Base-by-base conservation (phyloP, 805 yeast species). In the Candida yuanshanica region DNA sequence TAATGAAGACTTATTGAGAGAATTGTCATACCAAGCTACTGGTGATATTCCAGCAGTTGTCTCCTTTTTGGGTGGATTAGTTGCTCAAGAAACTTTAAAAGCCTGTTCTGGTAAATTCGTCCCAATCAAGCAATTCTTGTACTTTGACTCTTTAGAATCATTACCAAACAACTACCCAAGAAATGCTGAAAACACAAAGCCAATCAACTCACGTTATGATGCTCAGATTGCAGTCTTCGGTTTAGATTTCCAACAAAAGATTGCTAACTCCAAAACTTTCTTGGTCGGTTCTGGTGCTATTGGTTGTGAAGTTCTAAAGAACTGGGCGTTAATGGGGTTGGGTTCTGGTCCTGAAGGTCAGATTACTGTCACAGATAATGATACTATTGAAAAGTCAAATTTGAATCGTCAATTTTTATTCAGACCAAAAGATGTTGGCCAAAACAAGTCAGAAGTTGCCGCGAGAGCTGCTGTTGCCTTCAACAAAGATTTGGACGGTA, bases 251-350 rank as follows among this genome's bases (percentile, higher is more conserved):
- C 91, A 88, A 59, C 78, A 83, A 55, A 68, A 67, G 34, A 66
- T 93, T 43, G 77, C 86, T 29, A 87, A 90, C 62, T 68, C 84
- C 48, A 83, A 79, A 56, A 88, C 90, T 4, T 91, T 93, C 63
- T 70, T 93, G 50, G 99, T 93, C 32, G 99, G 99, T 35, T 74
- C 97, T 2, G 99, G 99, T 60, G 99, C 99, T 16, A 93, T 93
- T 69, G 99, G 99, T 31, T 93, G 99, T 69, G 99, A 93, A 67
- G 91, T 93, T 90, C 72, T 93, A 56, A 93, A 93, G 66, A 90
- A 88, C 59, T 93, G 98, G 98, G 96, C 99, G 5, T 75, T 93
- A 75, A 74, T 90, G 77, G 99, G 99, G 35, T 68, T 93, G 39
- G 98, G 95, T 26, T 74, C 95, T 20, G 98, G 98, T 33, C 87